Evolutionary conservation across 73 alveolate genomes (phyloP), one percentile per base, ranked within the genome.

Genomic region (Stentor coeruleus): DNA sequence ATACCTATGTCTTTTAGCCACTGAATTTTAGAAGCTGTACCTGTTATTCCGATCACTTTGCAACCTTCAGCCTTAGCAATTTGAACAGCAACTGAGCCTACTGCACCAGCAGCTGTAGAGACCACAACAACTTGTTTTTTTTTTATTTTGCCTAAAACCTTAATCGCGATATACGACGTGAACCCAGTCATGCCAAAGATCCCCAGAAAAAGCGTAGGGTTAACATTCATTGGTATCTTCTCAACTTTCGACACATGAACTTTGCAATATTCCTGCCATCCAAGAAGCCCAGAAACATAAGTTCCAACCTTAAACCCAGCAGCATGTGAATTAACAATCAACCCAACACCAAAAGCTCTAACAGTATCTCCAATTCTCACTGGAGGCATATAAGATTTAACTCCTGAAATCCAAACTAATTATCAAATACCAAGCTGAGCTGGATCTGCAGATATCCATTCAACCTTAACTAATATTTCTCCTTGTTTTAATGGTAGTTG

Each of bases 61-160:
- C 66, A 35, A 0, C 87, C 87, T 31, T 74, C 31, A 60, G 38
- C 14, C 30, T 66, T 81, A 58, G 59, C 87, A 30, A 81, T 31
- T 39, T 81, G 87, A 40, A 58, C n/a, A 4, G 66, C 86, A 28
- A 81, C n/a, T 0, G 85, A 60, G 30, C 87, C 87, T 1, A 59
- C 81, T 28, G 87, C 84, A 1, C 87, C 87, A 20, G 87, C 87
- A 0, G 87, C 87, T 6, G 75, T 39, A 1, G 87, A 81, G 37
- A 81, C 85, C 31, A 81, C 82, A 36, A 77, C 38, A 4, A 28
- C 26, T 42, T 77, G 81, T 1, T 59, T 59, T 41, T 0, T 39
- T n/a, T 38, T 41, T n/a, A 81, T 41, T 42, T 77, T 35, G 3
- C 58, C 85, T 31, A 77, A 20, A 11, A 41, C 85, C 26, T 15